Evolutionary conservation across 228 moss, liverwort and hornwort genomes (phyloP), one percentile per base, ranked within the genome.

Genomic region (Sphagnum magellanicum): DNA sequence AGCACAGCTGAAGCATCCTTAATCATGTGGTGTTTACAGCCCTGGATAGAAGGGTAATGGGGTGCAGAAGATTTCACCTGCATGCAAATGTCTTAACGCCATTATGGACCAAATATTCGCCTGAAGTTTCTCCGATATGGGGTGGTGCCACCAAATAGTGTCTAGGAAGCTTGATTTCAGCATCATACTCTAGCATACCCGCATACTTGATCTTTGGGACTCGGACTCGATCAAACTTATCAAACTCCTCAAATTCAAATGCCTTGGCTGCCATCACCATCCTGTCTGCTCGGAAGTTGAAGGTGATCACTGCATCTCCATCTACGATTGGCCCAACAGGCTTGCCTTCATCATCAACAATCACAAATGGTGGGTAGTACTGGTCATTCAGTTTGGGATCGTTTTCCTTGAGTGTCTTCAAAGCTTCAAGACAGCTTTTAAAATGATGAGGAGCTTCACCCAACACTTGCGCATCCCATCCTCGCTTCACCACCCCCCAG

Each of bases 111-210:
- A 93, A 63, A 61, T 90, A 93, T 83, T 89, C 82, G 59, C 93
- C 89, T 51, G 93, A 93, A 3, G 85, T 89, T 61, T 84, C 80
- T 68, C 83, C 62, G 60, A 93, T 83, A 78, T 87, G 71, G 32
- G 93, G 93, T 59, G 93, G 93, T 17, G 84, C 65, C 59, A 93
- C 93, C 70, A 93, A 78, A 62, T 63, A 93, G 74, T 89, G 82
- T 50, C 67, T 68, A 49, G 93, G 93, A 48, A 93, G 83, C 76
- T 93, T 90, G 63, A 90, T 79, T 48, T 93, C 93, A 8, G 81
- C 93, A 68, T 93, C 93, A 59, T 93, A 93, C 51, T 85, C 75
- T 60, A 93, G 83, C 93, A 93, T 90, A 46, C 93, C 93, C 16
- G 85, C 89, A 68, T 90, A 90, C 69, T 76, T 87, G 47, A 93